phyloP scores from a whole-genome alignment of 2,329 filamentous ascomycete genomes.

The Penicillium glabrum region DNA sequence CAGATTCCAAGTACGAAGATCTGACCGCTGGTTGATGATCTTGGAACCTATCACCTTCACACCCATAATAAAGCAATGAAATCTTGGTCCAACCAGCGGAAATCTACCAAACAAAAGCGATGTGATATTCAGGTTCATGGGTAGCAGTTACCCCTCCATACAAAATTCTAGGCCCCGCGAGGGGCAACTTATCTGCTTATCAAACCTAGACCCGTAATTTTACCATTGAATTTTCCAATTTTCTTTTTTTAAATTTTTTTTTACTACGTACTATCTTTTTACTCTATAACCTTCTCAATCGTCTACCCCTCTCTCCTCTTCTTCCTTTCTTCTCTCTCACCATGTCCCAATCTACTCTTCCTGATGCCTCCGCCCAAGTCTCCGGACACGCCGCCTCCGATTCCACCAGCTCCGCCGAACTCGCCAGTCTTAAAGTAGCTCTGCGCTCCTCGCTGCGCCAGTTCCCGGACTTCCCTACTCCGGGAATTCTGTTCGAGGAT shows the following conservation, averaged over 20 bases:
- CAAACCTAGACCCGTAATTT: constrained; percentile 17
- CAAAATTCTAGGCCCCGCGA: constrained; percentile 6
- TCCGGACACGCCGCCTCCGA: constrained; percentile 45
- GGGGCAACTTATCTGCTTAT: constrained; percentile 15
- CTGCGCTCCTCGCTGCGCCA: constrained; percentile 74
- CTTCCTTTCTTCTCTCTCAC: constrained; percentile 23
- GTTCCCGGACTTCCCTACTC: constrained; percentile 87
- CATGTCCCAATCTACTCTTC: constrained; percentile 41
- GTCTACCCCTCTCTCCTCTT: constrained; percentile 20
- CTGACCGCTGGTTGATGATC: constrained; percentile 10
- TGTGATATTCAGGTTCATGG: not conserved
- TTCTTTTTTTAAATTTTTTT: constrained; percentile 16
- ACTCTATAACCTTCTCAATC: constrained; percentile 14
- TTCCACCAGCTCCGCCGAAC: constrained; percentile 53
- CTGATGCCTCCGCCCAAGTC: constrained; percentile 44
- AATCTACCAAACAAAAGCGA: not conserved
- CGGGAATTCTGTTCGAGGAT: constrained; percentile 94
- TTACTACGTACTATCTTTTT: constrained; percentile 14
- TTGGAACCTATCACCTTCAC: too few species aligned
- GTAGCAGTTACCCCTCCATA: not conserved
- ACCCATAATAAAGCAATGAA: too few species aligned
- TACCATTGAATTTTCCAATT: constrained; percentile 13
- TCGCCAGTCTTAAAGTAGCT: constrained; percentile 64
- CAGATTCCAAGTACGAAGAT: not conserved
- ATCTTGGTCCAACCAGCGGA: too few species aligned